Percentiles rank a stretch among this genome's conserved stretches.
These are phyloP conservation scores for Pythium myriotylum DNA, from an alignment of 352 stramenopile species.

Conservation along the genomic window DNA sequence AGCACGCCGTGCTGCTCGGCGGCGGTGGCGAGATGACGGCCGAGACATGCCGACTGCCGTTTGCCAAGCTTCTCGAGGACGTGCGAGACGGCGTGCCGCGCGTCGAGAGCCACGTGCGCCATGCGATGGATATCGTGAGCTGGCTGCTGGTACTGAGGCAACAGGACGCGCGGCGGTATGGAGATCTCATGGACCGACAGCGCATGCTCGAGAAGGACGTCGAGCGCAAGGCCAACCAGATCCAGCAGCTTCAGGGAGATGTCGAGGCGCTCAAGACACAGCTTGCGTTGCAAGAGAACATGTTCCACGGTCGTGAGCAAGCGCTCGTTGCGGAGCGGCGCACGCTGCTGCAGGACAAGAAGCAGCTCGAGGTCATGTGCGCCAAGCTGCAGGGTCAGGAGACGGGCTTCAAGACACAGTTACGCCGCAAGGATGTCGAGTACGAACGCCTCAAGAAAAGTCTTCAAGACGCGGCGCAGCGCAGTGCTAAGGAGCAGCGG, in stretches of 20 bases:
- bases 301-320: conserved; percentile 67
- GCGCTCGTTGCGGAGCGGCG: conserved; percentile 48
- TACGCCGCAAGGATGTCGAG: conserved; percentile 74
- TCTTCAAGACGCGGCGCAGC: conserved; percentile 55
- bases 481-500: conserved; percentile 58
- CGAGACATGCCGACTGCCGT: conserved; percentile 9
- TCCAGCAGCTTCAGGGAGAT: conserved; percentile 46
- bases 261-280: conserved; percentile 53
- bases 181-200: conserved; percentile 51
- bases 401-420: conserved; percentile 72
- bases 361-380: conserved; percentile 65
- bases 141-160: conserved; percentile 60
- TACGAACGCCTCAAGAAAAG: conserved; percentile 76
- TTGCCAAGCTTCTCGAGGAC: conserved; percentile 28
- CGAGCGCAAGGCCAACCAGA: conserved; percentile 51
- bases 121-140: conserved; percentile 73
- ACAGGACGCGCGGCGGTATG: conserved; percentile 56
- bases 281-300: conserved; percentile 58
- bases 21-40: conserved; percentile 23
- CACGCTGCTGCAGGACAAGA: conserved; percentile 64
- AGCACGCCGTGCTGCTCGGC: conserved; percentile 38
- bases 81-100: conserved; percentile 12
- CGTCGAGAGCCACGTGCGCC: conserved; percentile 46
- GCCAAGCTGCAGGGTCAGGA: conserved; percentile 74
- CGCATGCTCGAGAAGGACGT: conserved; percentile 48